phyloP scores from a whole-genome alignment of 345 rosid species.

The Angophora floribunda region DNA sequence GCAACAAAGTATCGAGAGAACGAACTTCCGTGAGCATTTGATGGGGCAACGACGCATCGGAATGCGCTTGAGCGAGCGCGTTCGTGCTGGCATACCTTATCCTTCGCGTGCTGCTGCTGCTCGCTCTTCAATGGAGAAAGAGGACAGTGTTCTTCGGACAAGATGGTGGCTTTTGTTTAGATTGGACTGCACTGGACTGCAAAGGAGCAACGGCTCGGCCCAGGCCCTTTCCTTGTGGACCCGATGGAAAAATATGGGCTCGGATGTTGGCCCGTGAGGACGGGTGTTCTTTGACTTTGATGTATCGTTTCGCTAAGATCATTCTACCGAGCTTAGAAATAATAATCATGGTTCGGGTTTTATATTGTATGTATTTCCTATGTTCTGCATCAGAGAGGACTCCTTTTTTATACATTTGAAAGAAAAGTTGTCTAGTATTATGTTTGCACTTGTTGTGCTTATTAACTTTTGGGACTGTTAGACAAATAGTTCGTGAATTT shows the following conservation, averaged over 20 bases:
- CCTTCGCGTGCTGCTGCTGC: not conserved
- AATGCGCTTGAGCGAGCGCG: not conserved
- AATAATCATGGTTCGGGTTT: not conserved
- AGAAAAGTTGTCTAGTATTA: too few relatives aligned
- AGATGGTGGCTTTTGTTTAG: not conserved
- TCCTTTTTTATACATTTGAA: too few relatives aligned
- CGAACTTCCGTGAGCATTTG: not conserved
- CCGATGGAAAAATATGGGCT: not conserved
- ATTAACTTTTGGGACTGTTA: too few relatives aligned
- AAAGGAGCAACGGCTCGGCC: not conserved
- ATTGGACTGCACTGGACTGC: not conserved
- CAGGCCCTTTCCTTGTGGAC: not conserved
- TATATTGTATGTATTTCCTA: not conserved
- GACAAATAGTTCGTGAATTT: too few relatives aligned
- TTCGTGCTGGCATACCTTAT: not conserved
- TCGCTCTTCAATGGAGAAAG: not conserved
- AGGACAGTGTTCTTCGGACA: not conserved
- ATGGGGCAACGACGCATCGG: not conserved
- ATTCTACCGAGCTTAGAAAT: not conserved
- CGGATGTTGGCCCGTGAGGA: not conserved
- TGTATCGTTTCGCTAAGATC: not conserved
- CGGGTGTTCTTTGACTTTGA: not conserved
- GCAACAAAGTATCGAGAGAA: not conserved
- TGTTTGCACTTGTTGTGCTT: too few relatives aligned
- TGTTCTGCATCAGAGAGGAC: not conserved